Evolutionary conservation across 176 grass and related monocot genomes (phyloP).

Genomic region (Stipa capillata): DNA sequence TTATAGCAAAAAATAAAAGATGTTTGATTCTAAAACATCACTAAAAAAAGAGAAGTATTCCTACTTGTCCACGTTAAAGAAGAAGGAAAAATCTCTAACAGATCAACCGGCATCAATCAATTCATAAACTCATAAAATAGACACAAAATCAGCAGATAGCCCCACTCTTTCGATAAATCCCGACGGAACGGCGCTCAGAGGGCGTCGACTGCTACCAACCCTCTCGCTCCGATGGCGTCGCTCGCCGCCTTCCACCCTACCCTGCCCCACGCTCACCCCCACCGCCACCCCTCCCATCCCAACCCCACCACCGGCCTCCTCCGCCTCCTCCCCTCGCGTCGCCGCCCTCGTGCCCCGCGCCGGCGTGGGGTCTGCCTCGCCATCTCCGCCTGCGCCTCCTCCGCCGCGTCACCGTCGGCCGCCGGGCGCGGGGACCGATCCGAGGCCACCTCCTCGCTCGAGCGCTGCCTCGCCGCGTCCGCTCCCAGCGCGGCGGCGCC

Average conservation of each 20-base stretch:
- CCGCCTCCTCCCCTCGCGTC: conserved; percentile 16
- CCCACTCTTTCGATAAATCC: conserved; percentile 28
- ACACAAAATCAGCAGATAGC: neutral
- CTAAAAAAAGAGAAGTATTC: too few species aligned
- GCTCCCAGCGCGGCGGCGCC: conserved; percentile 14
- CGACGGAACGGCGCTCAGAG: conserved; percentile 10
- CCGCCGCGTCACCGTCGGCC: conserved; percentile 12
- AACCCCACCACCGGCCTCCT: conserved; percentile 41
- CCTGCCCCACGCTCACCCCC: neutral
- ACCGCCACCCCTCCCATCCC: conserved; percentile 23
- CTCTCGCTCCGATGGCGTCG: conserved; percentile 31
- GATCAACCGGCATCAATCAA: neutral
- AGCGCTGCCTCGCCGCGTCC: conserved; percentile 32
- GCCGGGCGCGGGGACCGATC: conserved; percentile 14
- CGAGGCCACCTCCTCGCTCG: conserved; percentile 32
- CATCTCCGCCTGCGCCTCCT: conserved; percentile 19
- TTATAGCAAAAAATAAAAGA: too few species aligned
- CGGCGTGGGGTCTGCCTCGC: conserved; percentile 10
- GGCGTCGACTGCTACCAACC: conserved; percentile 7
- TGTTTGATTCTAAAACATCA: too few species aligned
- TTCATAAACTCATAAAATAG: neutral
- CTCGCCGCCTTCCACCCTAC: conserved; percentile 33
- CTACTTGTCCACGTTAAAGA: neutral
- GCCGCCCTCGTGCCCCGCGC: neutral
- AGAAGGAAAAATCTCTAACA: neutral